Conservation (phyloP, 164 flowering plant species). For the Litsea cubeba region DNA sequence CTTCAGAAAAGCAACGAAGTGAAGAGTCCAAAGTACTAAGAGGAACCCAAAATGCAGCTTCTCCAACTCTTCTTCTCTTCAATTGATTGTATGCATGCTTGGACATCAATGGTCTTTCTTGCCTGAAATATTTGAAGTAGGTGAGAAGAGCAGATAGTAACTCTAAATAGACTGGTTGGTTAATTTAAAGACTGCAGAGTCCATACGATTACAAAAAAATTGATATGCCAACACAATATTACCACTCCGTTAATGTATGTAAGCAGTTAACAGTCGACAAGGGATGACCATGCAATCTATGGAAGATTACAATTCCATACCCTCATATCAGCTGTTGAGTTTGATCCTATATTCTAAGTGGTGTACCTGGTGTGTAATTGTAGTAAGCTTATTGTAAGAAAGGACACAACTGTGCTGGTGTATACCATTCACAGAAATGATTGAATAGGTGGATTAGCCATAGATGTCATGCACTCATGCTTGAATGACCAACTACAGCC, state of each 20-base stretch:
- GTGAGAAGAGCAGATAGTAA: too few relatives aligned
- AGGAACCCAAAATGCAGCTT: not conserved
- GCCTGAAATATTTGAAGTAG: not conserved
- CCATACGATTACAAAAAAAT: not conserved
- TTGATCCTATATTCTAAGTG: not conserved
- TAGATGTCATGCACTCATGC: not conserved
- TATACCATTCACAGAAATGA: not conserved
- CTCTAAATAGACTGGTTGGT: not conserved
- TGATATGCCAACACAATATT: too few relatives aligned
- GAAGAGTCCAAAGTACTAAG: not conserved
- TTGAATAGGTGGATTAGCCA: not conserved
- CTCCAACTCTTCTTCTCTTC: conserved; percentile 21
- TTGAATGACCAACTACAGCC: too few relatives aligned
- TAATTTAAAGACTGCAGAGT: not conserved
- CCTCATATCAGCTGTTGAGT: not conserved
- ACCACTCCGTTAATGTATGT: too few relatives aligned
- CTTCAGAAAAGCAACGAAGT: not conserved
- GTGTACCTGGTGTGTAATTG: not conserved
- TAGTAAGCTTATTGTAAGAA: not conserved
- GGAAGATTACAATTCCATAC: not conserved
- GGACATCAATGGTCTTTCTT: not conserved
- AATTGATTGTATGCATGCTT: conserved; percentile 1
- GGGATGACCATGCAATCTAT: not conserved
- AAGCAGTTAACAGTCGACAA: not conserved
- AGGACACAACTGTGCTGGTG: not conserved